These are phyloP conservation scores for Saccharomyces hybrid DNA, from an alignment of 1,139 yeast genomes.

Conservation along the genomic window DNA sequence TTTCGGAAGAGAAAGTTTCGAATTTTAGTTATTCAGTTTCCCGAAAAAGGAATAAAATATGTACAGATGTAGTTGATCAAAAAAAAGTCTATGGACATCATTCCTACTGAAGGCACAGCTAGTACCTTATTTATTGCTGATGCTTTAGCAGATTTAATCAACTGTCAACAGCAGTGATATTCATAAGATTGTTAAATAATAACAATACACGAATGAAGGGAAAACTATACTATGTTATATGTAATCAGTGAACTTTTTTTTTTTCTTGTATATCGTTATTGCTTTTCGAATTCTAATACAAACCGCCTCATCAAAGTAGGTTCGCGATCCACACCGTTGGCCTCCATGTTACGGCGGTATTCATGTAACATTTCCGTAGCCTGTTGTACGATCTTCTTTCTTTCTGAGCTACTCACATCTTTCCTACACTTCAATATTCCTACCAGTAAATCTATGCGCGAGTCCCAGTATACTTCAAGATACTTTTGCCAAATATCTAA, in stretches of 20 bases:
- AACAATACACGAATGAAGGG: neutral
- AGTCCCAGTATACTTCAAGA: conserved; percentile 51
- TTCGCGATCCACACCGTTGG: neutral
- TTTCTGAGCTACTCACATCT: conserved; percentile 28
- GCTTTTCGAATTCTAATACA: neutral
- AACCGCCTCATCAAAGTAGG: neutral
- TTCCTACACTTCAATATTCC: conserved; percentile 38
- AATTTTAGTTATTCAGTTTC: neutral
- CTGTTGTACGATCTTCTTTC: conserved; percentile 20
- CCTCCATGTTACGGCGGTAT: neutral
- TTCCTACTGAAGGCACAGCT: neutral
- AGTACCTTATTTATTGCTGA: neutral
- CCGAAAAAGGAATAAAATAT: neutral
- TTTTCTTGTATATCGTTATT: neutral
- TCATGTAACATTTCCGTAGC: conserved; percentile 11
- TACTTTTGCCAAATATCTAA: conserved; percentile 53
- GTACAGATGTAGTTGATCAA: neutral
- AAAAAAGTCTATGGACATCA: neutral
- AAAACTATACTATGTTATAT: neutral
- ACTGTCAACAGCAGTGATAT: neutral
- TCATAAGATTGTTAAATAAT: neutral
- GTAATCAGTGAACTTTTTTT: neutral
- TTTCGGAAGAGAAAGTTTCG: neutral
- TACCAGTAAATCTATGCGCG: conserved; percentile 61
- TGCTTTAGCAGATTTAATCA: neutral